phyloP scores from a whole-genome alignment of 495 filamentous ascomycete genomes.

The Glonium stellatum region DNA sequence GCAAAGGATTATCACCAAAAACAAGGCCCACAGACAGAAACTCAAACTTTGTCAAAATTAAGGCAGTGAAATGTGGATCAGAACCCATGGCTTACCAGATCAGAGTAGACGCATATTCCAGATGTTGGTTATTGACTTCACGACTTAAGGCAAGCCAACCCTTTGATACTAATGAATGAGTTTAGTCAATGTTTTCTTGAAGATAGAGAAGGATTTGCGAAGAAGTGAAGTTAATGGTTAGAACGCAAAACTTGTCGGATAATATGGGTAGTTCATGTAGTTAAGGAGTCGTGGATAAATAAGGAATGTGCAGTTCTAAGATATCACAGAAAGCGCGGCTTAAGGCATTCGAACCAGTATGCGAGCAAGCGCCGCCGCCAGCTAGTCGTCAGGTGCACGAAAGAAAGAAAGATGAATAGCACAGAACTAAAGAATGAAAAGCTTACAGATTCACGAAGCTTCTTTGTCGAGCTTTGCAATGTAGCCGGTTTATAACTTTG shows the following conservation, averaged over 20 bases:
- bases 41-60: no score
- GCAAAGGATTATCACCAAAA: no score
- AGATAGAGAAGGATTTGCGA: not conserved
- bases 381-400: not conserved
- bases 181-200: not conserved
- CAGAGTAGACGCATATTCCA: not conserved
- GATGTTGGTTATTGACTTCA: not conserved
- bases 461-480: not conserved
- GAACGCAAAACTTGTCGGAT: not conserved
- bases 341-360: not conserved
- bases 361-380: not conserved
- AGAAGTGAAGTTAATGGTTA: not conserved
- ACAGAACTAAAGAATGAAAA: not conserved
- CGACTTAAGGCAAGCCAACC: not conserved
- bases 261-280: not conserved
- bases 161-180: no score
- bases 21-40: no score
- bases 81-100: not conserved
- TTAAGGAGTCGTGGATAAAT: not conserved
- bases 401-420: not conserved
- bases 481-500: not conserved
- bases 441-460: not conserved
- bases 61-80: no score
- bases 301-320: not conserved
- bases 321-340: not conserved